A percentile compares a stretch with the other conserved stretches of the same genome.
Conservation (phyloP, 1,284 basidiomycete genomes). For the Mycena citricolor region DNA sequence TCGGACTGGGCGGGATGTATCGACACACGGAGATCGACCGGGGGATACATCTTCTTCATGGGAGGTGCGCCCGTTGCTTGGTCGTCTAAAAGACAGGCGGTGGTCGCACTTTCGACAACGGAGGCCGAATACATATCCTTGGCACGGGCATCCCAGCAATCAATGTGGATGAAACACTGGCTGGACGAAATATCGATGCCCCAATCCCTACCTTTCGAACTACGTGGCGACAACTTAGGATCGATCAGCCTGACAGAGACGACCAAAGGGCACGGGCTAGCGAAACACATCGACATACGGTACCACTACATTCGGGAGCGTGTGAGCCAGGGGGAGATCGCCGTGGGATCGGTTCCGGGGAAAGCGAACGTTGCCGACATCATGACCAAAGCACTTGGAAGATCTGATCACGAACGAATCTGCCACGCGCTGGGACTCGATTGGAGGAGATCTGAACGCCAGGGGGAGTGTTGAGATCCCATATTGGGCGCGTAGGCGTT, state of each 20-base stretch:
- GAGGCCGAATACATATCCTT: slow-evolving; percentile 2
- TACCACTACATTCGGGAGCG: slow-evolving; percentile 25
- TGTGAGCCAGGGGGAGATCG: slow-evolving; percentile 4
- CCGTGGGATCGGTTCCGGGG: background rate
- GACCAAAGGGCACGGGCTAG: slow-evolving; percentile 15
- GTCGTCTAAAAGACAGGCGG: slow-evolving; percentile 23
- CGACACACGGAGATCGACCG: slow-evolving; percentile 20
- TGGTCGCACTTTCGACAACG: background rate
- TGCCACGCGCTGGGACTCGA: no score
- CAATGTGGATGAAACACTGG: background rate
- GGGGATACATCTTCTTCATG: slow-evolving; percentile 24
- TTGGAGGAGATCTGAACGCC: no score
- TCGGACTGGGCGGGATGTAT: slow-evolving; percentile 27
- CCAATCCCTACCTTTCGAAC: background rate
- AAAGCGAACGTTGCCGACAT: slow-evolving; percentile 2
- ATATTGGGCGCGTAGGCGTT: no score
- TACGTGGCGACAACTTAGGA: slow-evolving; percentile 10
- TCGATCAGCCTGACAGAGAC: slow-evolving; percentile 3
- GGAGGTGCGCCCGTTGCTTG: slow-evolving; percentile 17
- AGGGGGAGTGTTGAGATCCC: no score
- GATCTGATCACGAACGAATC: background rate
- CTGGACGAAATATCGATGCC: slow-evolving; percentile 4
- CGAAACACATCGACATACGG: slow-evolving; percentile 31
- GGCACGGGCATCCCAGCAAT: background rate
- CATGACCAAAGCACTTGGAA: background rate